These are phyloP conservation scores for Diplocarpon mali DNA, from an alignment of 2,329 filamentous ascomycete species.

Conservation along the genomic window DNA sequence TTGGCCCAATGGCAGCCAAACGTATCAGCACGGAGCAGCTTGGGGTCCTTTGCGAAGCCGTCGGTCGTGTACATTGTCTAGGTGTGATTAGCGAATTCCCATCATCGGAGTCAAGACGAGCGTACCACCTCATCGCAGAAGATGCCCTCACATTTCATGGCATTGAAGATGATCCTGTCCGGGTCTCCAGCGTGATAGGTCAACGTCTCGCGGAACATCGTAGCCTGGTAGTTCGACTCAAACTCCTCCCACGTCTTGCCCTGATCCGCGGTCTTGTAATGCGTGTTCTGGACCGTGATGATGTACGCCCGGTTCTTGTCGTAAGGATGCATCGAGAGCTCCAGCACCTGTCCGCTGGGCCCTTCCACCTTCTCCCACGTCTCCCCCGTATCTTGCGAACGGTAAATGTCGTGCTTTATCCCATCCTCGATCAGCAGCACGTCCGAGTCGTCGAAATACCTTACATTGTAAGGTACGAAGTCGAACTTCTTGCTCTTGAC, in stretches of 20 bases:
- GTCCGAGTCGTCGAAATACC: conserved; percentile 88
- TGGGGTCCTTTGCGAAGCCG: conserved; percentile 61
- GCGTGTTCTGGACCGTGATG: conserved; percentile 54
- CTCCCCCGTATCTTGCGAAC: conserved; percentile 70
- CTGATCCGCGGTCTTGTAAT: conserved; percentile 76
- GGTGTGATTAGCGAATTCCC: conserved; percentile 3
- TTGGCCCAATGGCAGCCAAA: conserved; percentile 83
- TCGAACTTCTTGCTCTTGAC: conserved; percentile 57
- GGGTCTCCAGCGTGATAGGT: conserved; percentile 76
- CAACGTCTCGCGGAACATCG: conserved; percentile 44
- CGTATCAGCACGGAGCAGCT: conserved; percentile 56
- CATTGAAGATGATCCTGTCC: conserved; percentile 77
- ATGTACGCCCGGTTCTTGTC: conserved; percentile 73
- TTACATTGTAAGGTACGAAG: conserved; percentile 54
- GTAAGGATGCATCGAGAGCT: conserved; percentile 66
- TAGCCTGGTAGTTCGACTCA: conserved; percentile 46
- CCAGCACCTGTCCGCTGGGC: conserved; percentile 47
- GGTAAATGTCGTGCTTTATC: conserved; percentile 53
- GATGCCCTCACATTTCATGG: conserved; percentile 53
- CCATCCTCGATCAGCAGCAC: conserved; percentile 65
- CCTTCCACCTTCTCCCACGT: conserved; percentile 59
- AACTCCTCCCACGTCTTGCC: conserved; percentile 77
- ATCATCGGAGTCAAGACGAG: not conserved
- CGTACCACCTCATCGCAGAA: conserved; percentile 48
- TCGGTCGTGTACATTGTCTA: conserved; percentile 65